Percentiles rank a stretch among this genome's conserved stretches.
Conservation (phyloP, 768 basidiomycete species). For the Tylopilus balloui region DNA sequence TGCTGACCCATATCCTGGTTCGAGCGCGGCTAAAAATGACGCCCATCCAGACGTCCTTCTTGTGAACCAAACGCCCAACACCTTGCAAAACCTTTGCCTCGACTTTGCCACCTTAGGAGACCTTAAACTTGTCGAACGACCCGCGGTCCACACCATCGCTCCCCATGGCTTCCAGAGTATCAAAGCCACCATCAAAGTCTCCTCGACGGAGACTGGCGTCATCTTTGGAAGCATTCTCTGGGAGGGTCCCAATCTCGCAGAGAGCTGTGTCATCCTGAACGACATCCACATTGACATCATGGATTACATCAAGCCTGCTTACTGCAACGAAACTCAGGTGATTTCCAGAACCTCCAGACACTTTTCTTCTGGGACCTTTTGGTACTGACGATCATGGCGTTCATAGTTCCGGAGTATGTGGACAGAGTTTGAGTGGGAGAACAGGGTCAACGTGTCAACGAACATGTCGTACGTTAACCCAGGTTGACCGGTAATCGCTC, state of each 20-base stretch:
- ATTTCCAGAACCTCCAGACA: constrained; percentile 12
- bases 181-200: constrained; percentile 97
- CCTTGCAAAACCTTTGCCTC: constrained; percentile 92
- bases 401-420: constrained; percentile 92
- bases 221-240: constrained; percentile 98
- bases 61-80: constrained; percentile 93
- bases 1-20: not conserved
- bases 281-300: constrained; percentile 98
- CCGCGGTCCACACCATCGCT: constrained; percentile 86
- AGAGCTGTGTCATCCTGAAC: constrained; percentile 90
- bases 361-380: not conserved
- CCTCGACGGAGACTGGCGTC: constrained; percentile 97
- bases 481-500: too few relatives aligned
- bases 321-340: constrained; percentile 94
- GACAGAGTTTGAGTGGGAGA: constrained; percentile 99
- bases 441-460: constrained; percentile 91
- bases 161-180: constrained; percentile 98
- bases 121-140: constrained; percentile 95
- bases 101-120: constrained; percentile 98
- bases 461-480: constrained; percentile 61
- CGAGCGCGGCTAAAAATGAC: not conserved
- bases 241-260: constrained; percentile 84
- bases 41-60: constrained; percentile 73
- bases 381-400: constrained; percentile 3
- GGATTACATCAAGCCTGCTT: constrained; percentile 52